Evolutionary conservation across 2,329 filamentous ascomycete species (phyloP).

Genomic region (Fusarium virguliforme): DNA sequence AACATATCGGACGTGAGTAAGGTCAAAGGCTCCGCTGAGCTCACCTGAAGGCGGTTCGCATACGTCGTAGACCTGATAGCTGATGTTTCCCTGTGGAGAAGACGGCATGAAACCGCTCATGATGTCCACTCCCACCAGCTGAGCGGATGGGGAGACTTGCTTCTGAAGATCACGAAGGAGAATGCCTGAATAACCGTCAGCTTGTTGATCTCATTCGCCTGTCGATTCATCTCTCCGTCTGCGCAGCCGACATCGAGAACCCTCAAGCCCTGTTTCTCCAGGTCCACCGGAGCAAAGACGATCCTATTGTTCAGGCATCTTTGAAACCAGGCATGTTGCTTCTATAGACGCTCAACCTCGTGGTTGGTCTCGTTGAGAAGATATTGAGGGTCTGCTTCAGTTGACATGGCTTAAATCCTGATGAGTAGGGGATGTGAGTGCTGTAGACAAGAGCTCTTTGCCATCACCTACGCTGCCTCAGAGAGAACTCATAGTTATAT

Average conservation of each 20-base stretch:
- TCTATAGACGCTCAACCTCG: conserved; percentile 34
- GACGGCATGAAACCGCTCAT: conserved; percentile 18
- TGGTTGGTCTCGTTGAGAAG: conserved; percentile 14
- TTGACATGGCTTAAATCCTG: not conserved
- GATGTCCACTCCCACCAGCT: conserved; percentile 35
- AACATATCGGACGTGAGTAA: conserved; percentile 29
- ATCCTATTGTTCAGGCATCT: conserved; percentile 25
- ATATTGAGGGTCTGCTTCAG: conserved; percentile 15
- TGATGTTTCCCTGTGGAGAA: conserved; percentile 1
- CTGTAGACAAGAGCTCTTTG: not conserved
- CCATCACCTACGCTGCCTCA: not conserved
- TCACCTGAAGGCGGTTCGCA: not conserved
- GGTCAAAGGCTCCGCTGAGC: not conserved
- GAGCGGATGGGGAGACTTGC: conserved; percentile 29
- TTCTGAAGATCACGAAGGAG: conserved; percentile 29
- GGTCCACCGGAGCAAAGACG: conserved; percentile 19
- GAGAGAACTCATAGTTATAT: not conserved
- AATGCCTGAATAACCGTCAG: not conserved
- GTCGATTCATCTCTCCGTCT: not conserved
- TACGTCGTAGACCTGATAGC: conserved; percentile 22
- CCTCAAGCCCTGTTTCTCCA: conserved; percentile 9
- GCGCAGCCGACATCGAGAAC: conserved; percentile 35
- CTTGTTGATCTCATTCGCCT: fast-evolving
- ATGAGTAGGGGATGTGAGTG: not conserved
- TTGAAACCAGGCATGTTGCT: conserved; percentile 32